Conservation (phyloP, 176 grass and related monocot genomes). For the Oryza glumipatula region DNA sequence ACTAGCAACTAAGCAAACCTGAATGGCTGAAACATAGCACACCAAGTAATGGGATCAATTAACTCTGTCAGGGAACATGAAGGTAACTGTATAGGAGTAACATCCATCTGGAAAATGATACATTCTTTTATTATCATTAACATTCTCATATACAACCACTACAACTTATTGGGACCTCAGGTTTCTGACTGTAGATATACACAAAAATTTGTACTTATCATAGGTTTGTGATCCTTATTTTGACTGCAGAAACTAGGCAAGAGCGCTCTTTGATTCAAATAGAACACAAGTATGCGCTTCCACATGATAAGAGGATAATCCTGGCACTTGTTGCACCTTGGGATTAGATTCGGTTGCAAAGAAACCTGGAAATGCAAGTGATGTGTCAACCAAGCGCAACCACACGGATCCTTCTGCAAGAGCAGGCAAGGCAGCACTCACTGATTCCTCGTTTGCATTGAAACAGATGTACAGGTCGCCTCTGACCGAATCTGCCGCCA, state of each 20-base stretch:
- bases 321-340: slow-evolving; percentile 49
- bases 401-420: slow-evolving; percentile 67
- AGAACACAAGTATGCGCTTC: slow-evolving; percentile 77
- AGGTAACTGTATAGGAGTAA: background rate
- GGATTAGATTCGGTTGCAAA: slow-evolving; percentile 54
- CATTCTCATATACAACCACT: slow-evolving; percentile 35
- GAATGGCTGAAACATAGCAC: no score
- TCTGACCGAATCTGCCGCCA: slow-evolving; percentile 30
- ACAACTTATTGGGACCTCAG: slow-evolving; percentile 3
- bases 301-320: slow-evolving; percentile 70
- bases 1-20: no score
- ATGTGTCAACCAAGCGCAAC: slow-evolving; percentile 91
- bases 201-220: slow-evolving; percentile 30
- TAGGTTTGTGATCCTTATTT: background rate
- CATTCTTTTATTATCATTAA: slow-evolving; percentile 31
- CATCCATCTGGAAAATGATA: background rate
- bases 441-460: slow-evolving; percentile 56
- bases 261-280: slow-evolving; percentile 70
- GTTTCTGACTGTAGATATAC: slow-evolving; percentile 7
- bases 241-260: slow-evolving; percentile 29
- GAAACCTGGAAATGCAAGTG: slow-evolving; percentile 84
- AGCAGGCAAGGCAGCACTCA: slow-evolving; percentile 58
- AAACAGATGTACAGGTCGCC: slow-evolving; percentile 79
- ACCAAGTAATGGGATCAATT: background rate
- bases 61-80: no score